Conservation (phyloP, 176 grass and related monocot species). For the Cenchrus fungigraminus region DNA sequence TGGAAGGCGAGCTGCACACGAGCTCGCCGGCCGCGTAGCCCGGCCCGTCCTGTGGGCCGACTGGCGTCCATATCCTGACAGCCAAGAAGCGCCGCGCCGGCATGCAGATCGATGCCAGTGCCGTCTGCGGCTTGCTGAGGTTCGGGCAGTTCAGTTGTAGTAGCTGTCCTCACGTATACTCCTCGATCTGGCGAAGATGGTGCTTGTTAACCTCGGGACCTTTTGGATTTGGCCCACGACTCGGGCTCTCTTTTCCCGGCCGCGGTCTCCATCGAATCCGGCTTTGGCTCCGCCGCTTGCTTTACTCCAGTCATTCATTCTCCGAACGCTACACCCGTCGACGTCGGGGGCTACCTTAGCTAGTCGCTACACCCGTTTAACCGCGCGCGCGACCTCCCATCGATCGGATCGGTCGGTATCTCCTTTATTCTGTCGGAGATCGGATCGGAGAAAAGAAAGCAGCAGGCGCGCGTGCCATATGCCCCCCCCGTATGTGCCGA, state of each 20-base stretch:
- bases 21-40: not conserved
- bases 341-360: not conserved
- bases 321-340: slow-evolving; percentile 1
- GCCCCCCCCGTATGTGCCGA: not conserved
- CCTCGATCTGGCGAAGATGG: too few species aligned
- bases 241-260: too few species aligned
- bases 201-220: not conserved
- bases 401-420: not conserved
- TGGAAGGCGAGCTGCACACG: not conserved
- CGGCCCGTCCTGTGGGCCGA: not conserved
- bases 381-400: not conserved
- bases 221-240: not conserved
- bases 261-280: slow-evolving; percentile 1
- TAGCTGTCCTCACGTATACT: too few species aligned
- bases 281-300: not conserved
- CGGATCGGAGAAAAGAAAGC: not conserved
- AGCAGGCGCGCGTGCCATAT: not conserved
- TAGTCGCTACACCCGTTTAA: not conserved
- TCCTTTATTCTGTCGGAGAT: slow-evolving; percentile 24
- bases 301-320: slow-evolving; percentile 16
- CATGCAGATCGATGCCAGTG: not conserved
- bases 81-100: not conserved
- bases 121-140: not conserved
- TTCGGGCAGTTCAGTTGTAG: too few species aligned
- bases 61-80: not conserved